phyloP scores from a whole-genome alignment of 2,329 filamentous ascomycete genomes.

The Talaromyces sp. region DNA sequence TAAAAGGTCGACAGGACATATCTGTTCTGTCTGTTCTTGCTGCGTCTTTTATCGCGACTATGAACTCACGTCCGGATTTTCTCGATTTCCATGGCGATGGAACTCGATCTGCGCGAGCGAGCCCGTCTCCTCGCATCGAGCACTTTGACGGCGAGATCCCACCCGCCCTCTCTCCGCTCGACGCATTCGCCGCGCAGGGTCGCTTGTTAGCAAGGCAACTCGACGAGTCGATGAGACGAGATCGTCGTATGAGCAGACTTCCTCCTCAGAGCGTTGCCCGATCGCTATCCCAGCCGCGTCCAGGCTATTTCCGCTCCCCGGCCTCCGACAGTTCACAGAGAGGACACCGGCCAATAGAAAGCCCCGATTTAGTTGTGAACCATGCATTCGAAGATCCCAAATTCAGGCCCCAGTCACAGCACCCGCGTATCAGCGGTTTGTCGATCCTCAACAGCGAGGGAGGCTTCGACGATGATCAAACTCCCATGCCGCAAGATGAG shows the following conservation, averaged over 20 bases:
- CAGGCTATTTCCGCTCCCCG: conserved; percentile 73
- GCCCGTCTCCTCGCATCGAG: conserved; percentile 58
- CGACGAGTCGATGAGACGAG: conserved; percentile 68
- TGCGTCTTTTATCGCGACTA: neutral
- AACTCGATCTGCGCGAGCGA: conserved; percentile 3
- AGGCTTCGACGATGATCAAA: conserved; percentile 23
- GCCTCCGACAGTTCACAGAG: conserved; percentile 48
- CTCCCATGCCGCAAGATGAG: conserved; percentile 23
- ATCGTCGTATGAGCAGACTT: conserved; percentile 75
- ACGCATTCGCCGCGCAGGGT: conserved; percentile 91
- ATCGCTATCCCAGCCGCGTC: conserved; percentile 70
- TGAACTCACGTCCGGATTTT: conserved; percentile 6
- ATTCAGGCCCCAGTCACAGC: conserved; percentile 64
- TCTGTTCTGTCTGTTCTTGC: too few species aligned
- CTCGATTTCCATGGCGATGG: conserved; percentile 2
- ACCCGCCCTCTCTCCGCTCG: conserved; percentile 85
- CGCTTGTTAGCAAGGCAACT: conserved; percentile 81
- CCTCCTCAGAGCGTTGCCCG: conserved; percentile 78
- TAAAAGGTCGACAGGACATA: neutral
- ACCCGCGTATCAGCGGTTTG: conserved; percentile 64
- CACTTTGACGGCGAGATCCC: conserved; percentile 72
- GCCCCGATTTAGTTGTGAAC: conserved; percentile 32
- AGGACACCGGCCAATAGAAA: conserved; percentile 20
- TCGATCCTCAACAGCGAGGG: conserved; percentile 28
- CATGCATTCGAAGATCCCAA: conserved; percentile 39